Base-by-base conservation (phyloP, 306 rosid species). In the Benincasa hispida region DNA sequence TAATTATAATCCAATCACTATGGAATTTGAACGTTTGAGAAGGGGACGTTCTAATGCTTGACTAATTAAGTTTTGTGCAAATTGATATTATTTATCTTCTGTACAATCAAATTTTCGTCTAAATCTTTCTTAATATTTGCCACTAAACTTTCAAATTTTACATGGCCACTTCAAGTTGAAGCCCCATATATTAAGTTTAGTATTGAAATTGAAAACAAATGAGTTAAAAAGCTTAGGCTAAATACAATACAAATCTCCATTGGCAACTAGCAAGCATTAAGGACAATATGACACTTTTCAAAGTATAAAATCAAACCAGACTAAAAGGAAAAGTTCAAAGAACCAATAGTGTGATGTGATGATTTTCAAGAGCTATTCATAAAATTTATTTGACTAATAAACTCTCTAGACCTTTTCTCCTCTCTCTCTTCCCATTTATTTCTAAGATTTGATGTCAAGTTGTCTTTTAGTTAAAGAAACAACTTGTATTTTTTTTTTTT, bases 401-500 rank as follows among this genome's bases (percentile, higher is more conserved):
- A 2, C 0, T 30, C 17, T 6, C 6, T 2, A 61, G 9, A 61
- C 68, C 17, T 61, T 14, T 30, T 14, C 30, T 13, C 32, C 13
- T 2, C 3, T 45, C 10, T 58, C 65, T 30, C 3, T 30, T 15
- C 17, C n/a, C 4, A 60, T 30, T 0, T 14, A 62, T 62, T 19
- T 63, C 21, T 2, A 69, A 21, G 50, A 78, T 76, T 77, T 81
- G 91, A 83, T 81, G 85, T 88, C 83, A 65, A 82, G 76, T 87
- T 92, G 98, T 92, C 90, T 79, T 82, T 69, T 78, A 85, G 77
- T 83, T 30, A 72, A n/a, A 91, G 93, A 79, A 87, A 88, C 98
- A 88, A 76, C 58, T 76, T 79, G 27, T 32, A 76, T 80, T 83
- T 81, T 76, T 80, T 83, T 76, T 81, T 32, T 75, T 80, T 83